Base-by-base conservation (phyloP, 495 filamentous ascomycete genomes). In the Sordaria brevicollis region DNA sequence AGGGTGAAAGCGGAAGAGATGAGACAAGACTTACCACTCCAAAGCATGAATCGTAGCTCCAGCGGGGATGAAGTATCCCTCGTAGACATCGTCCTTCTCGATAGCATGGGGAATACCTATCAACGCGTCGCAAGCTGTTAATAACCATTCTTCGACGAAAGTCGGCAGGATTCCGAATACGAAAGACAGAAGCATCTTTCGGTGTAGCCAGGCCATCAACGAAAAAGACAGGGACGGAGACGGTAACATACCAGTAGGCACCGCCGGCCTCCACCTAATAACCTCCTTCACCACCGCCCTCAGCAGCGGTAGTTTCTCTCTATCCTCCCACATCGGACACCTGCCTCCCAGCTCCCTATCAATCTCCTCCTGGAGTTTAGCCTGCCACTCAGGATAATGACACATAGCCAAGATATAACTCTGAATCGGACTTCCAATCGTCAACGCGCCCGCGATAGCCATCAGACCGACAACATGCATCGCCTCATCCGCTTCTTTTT, bases 251-350 rank as follows among this genome's bases (percentile, higher is more conserved):
- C 83, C 83, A 67, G 82, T 80, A 74, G 88, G 78, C 73, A 85
- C 75, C 68, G 83, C 77, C 17, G 88, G 88, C 13, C 86, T 77
- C 88, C 88, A 90, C 65, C 89, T 81, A 25, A 89, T 78, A 13
- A 84, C 80, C 75, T 91, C 88, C 75, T 88, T 86, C n/a, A 89
- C 82, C 11, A 86, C 80, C 1, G 88, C 87, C 37, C 87, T 78
- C 67, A 89, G 71, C 68, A 82, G 69, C 7, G 85, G 85, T 15
- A 87, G 67, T 35, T 76, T 71, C 65, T 81, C 77, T 13, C 80
- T 68, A 65, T 87, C 83, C 34, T 80, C 81, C 79, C 83, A 85
- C 68, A 77, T 69, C n/a, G 85, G 85, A 65, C 85, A 81, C 35
- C 76, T 70, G 1, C 80, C 85, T 11, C 76, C 83, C 33, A 85